Percentiles rank a stretch among this genome's conserved stretches.
Evolutionary conservation across 2,329 filamentous ascomycete genomes (phyloP).

Genomic region (Penicillium sp.): DNA sequence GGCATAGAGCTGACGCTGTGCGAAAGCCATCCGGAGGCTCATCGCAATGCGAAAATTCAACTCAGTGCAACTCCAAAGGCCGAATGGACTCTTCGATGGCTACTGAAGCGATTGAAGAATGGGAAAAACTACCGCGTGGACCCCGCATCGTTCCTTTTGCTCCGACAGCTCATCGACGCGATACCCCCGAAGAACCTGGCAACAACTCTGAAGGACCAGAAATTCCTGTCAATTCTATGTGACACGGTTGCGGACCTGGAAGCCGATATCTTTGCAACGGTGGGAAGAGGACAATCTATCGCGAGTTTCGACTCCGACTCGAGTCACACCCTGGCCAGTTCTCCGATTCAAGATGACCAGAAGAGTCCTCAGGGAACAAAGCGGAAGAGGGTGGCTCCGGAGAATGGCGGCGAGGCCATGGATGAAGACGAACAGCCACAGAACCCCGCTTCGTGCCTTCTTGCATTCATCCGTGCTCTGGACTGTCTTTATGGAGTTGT

Average conservation of each 20-base stretch:
- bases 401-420: constrained; percentile 26
- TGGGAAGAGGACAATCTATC: constrained; percentile 22
- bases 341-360: constrained; percentile 20
- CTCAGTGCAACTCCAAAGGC: constrained; percentile 45
- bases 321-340: constrained; percentile 30
- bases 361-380: constrained; percentile 31
- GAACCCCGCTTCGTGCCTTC: constrained; percentile 30
- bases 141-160: constrained; percentile 47
- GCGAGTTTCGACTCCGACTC: constrained; percentile 34
- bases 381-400: constrained; percentile 33
- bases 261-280: constrained; percentile 26
- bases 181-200: constrained; percentile 66
- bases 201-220: constrained; percentile 63
- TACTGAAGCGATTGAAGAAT: constrained; percentile 55
- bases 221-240: constrained; percentile 62
- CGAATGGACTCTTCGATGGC: constrained; percentile 64
- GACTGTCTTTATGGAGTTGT: constrained; percentile 35
- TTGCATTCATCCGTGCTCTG: constrained; percentile 31
- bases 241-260: constrained; percentile 57
- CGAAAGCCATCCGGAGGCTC: constrained; percentile 29
- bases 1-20: constrained; percentile 36
- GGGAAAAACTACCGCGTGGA: constrained; percentile 42
- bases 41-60: constrained; percentile 20
- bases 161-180: constrained; percentile 62
- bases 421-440: constrained; percentile 29